phyloP scores from a whole-genome alignment of 352 stramenopile species.

The Saprolegnia diclina region DNA sequence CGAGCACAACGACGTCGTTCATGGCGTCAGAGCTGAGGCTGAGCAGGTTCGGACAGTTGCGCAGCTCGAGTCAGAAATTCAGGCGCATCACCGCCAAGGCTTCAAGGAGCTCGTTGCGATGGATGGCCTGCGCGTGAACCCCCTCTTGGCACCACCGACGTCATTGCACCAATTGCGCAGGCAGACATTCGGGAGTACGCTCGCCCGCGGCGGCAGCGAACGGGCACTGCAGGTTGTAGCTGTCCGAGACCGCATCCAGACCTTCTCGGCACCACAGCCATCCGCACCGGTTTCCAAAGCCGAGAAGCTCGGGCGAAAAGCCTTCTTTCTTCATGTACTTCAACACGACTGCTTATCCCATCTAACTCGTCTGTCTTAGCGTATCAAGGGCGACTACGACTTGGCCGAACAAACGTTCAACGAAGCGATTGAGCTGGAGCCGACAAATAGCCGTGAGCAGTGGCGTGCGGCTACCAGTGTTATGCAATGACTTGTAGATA shows the following conservation, averaged over 20 bases:
- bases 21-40: background rate
- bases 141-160: background rate
- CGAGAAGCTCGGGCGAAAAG: slow-evolving; percentile 18
- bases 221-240: background rate
- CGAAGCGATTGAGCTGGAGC: slow-evolving; percentile 17
- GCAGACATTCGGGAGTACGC: background rate
- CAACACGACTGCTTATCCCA: background rate
- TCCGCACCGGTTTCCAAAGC: background rate
- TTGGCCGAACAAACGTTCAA: slow-evolving; percentile 8
- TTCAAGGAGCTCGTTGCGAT: slow-evolving; percentile 14
- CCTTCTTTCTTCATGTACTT: slow-evolving; percentile 19
- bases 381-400: slow-evolving; percentile 13
- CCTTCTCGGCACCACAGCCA: background rate
- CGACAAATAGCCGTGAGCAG: slow-evolving; percentile 2
- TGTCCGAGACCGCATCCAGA: slow-evolving; percentile 4
- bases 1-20: background rate
- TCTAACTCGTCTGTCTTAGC: background rate
- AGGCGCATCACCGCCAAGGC: background rate
- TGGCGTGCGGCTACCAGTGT: background rate
- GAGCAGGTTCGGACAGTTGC: background rate
- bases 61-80: background rate
- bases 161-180: slow-evolving; percentile 1
- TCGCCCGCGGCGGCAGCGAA: background rate
- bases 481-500: background rate
- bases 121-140: background rate